Evolutionary conservation across 176 grass and related monocot species (phyloP), one percentile per base, ranked within the genome.

Genomic region (Sorghum bicolor): DNA sequence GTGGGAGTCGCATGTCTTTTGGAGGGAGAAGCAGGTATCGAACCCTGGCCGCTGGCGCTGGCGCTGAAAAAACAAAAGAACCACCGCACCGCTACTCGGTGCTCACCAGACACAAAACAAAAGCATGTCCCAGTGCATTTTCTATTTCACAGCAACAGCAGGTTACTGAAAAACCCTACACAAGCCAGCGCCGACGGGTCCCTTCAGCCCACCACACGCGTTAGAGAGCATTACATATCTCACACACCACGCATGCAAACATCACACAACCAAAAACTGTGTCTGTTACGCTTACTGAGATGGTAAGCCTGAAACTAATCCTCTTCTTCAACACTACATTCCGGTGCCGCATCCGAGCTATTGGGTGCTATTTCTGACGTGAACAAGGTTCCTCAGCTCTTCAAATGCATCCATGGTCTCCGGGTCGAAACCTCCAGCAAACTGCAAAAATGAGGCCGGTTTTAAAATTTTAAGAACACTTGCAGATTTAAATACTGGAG

Each of bases 391-490:
- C 69, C 93, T 86, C 74, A 99, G 80, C 85, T 99, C 96, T 79
- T 99, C 96, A 45, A 99, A 99, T 36, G 89, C 96, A 45, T 92
- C 87, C 96, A 99, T 99, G 68, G 96, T 99, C 80, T 96, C 96
- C 2, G 91, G 72, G 30, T 99, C 96, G 3, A 99, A 99, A 24
- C 96, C 96, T 69, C 89, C 96, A 47, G 96, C 96, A 92, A 99
- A 99, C 96, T 99, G 86, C 84, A 62, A 65, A 64, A 32, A 82
- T 34, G 30, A 72, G 8, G 8, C 19, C 5, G 1, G 3, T 1
- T 37, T 30, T 39, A 6, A 36, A 6, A 34, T 37, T 48, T 88
- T 91, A 58, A 87, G 84, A 53, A 84, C 19, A 32, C 2, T n/a
- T 40, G 39, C 52, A 76, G 25, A 37, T 61, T 70, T 52, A 6